phyloP scores from a whole-genome alignment of 805 yeast genomes.

The Metschnikowia bowlesiae region DNA sequence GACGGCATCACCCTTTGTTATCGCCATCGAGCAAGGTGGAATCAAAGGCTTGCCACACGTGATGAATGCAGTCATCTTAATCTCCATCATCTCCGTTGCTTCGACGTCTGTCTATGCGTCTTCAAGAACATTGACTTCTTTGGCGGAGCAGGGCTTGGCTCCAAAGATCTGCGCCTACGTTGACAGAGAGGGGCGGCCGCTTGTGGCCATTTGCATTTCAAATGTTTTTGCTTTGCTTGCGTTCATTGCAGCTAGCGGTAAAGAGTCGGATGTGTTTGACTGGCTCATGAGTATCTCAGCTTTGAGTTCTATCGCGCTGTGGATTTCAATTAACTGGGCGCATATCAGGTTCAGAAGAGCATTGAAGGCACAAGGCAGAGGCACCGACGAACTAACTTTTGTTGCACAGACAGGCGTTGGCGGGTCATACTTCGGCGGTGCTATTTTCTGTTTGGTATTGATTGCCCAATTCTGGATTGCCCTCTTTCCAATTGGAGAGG shows the following conservation, averaged over 20 bases:
- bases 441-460: slow-evolving; percentile 31
- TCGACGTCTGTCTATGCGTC: slow-evolving; percentile 68
- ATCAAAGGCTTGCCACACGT: slow-evolving; percentile 60
- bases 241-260: slow-evolving; percentile 57
- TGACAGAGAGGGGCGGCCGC: slow-evolving; percentile 75
- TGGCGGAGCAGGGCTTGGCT: slow-evolving; percentile 62
- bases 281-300: slow-evolving; percentile 81
- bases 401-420: slow-evolving; percentile 34
- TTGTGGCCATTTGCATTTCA: slow-evolving; percentile 58
- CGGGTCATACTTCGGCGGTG: slow-evolving; percentile 34
- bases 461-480: slow-evolving; percentile 43
- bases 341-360: slow-evolving; percentile 65
- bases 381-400: slow-evolving; percentile 32
- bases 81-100: slow-evolving; percentile 64
- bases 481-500: slow-evolving; percentile 35
- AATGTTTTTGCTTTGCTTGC: slow-evolving; percentile 54
- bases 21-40: slow-evolving; percentile 63
- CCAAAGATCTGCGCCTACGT: slow-evolving; percentile 62
- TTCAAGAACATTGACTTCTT: slow-evolving; percentile 53
- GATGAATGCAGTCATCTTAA: slow-evolving; percentile 63
- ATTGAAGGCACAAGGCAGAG: slow-evolving; percentile 47
- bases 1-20: slow-evolving; percentile 73
- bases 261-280: slow-evolving; percentile 55
- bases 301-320: slow-evolving; percentile 69
- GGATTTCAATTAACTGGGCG: slow-evolving; percentile 70